Evolutionary conservation across 1,284 basidiomycete genomes (phyloP).

Genomic region (Heterobasidion parviporum): DNA sequence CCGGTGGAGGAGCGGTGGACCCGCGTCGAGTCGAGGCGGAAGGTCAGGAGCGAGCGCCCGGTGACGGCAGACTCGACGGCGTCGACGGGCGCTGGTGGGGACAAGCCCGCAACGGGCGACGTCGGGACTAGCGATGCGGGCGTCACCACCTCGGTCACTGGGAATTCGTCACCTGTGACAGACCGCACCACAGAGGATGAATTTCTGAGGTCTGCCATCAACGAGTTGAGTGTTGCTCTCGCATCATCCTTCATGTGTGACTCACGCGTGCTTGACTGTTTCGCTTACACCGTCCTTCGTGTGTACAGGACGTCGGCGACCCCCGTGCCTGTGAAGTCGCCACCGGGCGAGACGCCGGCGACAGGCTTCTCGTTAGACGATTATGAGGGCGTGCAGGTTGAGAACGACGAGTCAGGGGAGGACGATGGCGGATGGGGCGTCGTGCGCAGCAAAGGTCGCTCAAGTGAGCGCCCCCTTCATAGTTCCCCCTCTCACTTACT

Average conservation of each 20-base stretch:
- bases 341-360: constrained; percentile 46
- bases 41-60: constrained; percentile 9
- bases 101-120: constrained; percentile 18
- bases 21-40: constrained; percentile 29
- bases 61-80: constrained; percentile 3
- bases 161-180: constrained; percentile 41
- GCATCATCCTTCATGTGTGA: not conserved
- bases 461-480: not conserved
- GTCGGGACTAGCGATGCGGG: constrained; percentile 44
- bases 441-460: constrained; percentile 50
- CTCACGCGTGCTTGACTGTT: not conserved
- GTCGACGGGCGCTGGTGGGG: constrained; percentile 2
- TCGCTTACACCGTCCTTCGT: not conserved
- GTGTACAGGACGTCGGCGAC: not conserved
- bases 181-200: constrained; percentile 35
- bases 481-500: not conserved
- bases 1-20: constrained; percentile 51
- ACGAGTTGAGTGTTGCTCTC: constrained; percentile 40
- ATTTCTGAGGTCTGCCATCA: constrained; percentile 51
- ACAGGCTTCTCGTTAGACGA: constrained; percentile 66
- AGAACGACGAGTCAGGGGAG: constrained; percentile 49
- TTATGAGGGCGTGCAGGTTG: constrained; percentile 59
- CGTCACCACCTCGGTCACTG: constrained; percentile 44
- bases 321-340: constrained; percentile 51
- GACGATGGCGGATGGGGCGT: constrained; percentile 64